phyloP scores from a whole-genome alignment of 73 alveolate species.

The Paramecium octaurelia region DNA sequence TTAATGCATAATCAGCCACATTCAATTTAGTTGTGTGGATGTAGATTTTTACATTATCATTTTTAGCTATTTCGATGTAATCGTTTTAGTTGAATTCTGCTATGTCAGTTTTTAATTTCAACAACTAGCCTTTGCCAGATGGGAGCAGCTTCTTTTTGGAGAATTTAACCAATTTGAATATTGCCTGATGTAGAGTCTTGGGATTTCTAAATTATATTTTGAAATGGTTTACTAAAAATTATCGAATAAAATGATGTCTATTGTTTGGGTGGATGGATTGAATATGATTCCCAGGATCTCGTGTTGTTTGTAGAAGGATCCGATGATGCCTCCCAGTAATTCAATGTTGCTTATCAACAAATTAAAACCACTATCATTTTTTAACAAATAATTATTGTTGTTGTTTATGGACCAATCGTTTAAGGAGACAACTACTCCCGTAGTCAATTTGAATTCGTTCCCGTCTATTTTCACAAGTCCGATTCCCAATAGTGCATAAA shows the following conservation, averaged over 20 bases:
- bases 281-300: neutral
- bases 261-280: neutral
- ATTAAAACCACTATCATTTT: neutral
- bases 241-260: conserved; percentile 20
- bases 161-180: neutral
- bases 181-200: neutral
- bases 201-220: neutral
- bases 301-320: neutral
- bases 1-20: conserved; percentile 37
- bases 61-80: conserved; percentile 16
- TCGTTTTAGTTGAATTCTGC: neutral
- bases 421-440: neutral
- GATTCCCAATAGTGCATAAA: conserved; percentile 29
- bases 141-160: neutral
- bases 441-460: neutral
- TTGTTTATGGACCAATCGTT: conserved; percentile 2
- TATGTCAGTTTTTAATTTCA: neutral
- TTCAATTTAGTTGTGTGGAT: neutral
- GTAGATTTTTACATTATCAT: conserved; percentile 4
- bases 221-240: neutral
- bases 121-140: neutral
- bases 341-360: conserved; percentile 17
- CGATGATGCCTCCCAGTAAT: conserved; percentile 20
- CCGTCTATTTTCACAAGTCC: neutral
- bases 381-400: neutral